Conservation (phyloP, 305 asterid species). For the Petunia hybrid region DNA sequence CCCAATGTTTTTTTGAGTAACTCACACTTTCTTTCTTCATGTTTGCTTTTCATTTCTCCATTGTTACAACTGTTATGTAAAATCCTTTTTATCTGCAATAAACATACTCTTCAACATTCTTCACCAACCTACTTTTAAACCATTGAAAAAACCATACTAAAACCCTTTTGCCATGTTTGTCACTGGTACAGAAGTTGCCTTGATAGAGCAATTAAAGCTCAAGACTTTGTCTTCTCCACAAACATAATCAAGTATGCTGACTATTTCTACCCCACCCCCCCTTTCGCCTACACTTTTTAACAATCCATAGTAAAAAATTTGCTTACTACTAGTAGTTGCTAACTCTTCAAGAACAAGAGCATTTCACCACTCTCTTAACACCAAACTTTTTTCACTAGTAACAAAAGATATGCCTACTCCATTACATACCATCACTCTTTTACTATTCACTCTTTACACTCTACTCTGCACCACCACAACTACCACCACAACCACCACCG, state of each 20-base stretch:
- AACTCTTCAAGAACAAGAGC: neutral
- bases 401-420: neutral
- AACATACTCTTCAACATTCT: constrained; percentile 3
- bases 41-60: neutral
- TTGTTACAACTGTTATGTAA: neutral
- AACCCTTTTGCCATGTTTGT: neutral
- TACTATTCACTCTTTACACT: neutral
- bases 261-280: neutral
- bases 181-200: neutral
- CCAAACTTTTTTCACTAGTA: neutral
- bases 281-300: too few species aligned
- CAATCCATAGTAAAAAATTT: too few species aligned
- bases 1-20: neutral
- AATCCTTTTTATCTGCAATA: neutral
- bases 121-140: neutral
- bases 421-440: neutral
- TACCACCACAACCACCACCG: constrained; percentile 34
- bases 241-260: neutral
- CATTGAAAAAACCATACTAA: neutral
- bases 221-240: neutral
- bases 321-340: neutral
- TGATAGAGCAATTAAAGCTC: neutral
- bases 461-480: constrained; percentile 1
- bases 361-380: neutral
- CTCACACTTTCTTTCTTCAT: neutral